A percentile compares a stretch with the other conserved stretches of the same genome.
phyloP scores from a whole-genome alignment of 345 rosid species.

The Adansonia digitata region DNA sequence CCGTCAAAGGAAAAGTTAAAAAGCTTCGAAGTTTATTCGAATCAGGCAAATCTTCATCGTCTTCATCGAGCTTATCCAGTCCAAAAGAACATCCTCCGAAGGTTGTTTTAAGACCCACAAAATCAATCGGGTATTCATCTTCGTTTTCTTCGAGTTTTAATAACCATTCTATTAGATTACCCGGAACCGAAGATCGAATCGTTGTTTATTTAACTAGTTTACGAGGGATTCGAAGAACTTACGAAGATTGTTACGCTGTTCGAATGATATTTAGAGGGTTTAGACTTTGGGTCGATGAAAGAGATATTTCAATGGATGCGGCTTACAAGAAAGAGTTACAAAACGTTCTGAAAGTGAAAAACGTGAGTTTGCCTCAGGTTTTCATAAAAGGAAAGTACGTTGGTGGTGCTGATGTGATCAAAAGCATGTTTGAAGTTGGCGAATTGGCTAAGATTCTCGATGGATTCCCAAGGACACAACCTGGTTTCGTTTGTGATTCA shows the following conservation, averaged over 20 bases:
- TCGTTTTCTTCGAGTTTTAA: constrained; percentile 21
- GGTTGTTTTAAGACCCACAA: constrained; percentile 5
- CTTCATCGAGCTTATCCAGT: constrained; percentile 23
- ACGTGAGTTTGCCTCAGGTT: constrained; percentile 68
- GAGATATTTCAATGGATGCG: constrained; percentile 87
- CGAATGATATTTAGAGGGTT: constrained; percentile 85
- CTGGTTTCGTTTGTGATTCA: constrained; percentile 57
- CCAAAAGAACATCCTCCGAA: not conserved
- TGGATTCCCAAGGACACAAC: constrained; percentile 49
- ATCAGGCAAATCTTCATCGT: constrained; percentile 25
- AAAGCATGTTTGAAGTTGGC: constrained; percentile 73
- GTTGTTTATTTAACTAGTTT: constrained; percentile 89
- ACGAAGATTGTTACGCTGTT: constrained; percentile 88
- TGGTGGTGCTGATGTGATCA: constrained; percentile 83
- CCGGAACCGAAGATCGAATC: constrained; percentile 81
- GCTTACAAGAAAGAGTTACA: constrained; percentile 74
- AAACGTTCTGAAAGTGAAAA: constrained; percentile 50
- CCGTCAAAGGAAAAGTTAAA: constrained; percentile 65
- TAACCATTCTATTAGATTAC: constrained; percentile 42
- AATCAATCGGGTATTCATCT: constrained; percentile 18
- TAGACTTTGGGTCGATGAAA: constrained; percentile 83
- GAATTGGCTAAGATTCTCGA: constrained; percentile 71
- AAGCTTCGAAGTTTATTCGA: constrained; percentile 64
- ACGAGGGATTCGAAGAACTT: constrained; percentile 82
- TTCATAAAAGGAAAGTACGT: constrained; percentile 65